phyloP scores from a whole-genome alignment of 2,329 filamentous ascomycete species.

The Penicillium sp. region DNA sequence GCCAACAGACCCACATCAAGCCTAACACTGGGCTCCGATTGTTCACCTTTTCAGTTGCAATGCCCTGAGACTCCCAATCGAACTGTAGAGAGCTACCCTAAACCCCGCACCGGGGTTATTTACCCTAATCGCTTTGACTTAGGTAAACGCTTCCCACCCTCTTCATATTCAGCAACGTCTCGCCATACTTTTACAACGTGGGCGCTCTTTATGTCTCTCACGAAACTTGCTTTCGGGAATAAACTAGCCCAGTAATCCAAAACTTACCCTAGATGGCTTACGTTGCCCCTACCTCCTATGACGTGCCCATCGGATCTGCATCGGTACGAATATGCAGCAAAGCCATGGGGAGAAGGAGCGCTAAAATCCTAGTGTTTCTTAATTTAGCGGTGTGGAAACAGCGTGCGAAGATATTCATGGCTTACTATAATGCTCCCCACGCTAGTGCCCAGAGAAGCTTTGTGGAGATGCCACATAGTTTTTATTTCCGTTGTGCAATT shows the following conservation, averaged over 20 bases:
- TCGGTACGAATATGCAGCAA: background rate
- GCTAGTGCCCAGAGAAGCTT: background rate
- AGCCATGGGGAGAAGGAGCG: background rate
- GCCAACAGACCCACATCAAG: background rate
- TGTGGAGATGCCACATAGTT: background rate
- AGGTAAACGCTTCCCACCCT: background rate
- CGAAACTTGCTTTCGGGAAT: background rate
- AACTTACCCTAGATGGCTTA: background rate
- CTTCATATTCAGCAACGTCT: too few species aligned
- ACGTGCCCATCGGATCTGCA: background rate
- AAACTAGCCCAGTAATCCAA: background rate
- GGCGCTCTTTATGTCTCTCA: background rate
- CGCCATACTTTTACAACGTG: background rate
- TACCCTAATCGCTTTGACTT: background rate
- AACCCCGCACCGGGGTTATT: background rate
- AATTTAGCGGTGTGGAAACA: background rate
- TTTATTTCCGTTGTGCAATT: background rate
- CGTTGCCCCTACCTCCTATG: background rate
- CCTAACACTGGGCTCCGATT: background rate
- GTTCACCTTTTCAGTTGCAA: background rate
- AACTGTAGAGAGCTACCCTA: background rate
- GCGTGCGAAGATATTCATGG: background rate
- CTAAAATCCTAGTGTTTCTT: background rate
- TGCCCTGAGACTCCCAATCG: background rate
- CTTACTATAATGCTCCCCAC: background rate